phyloP scores from a whole-genome alignment of 805 yeast species.

The Candida chilensis region DNA sequence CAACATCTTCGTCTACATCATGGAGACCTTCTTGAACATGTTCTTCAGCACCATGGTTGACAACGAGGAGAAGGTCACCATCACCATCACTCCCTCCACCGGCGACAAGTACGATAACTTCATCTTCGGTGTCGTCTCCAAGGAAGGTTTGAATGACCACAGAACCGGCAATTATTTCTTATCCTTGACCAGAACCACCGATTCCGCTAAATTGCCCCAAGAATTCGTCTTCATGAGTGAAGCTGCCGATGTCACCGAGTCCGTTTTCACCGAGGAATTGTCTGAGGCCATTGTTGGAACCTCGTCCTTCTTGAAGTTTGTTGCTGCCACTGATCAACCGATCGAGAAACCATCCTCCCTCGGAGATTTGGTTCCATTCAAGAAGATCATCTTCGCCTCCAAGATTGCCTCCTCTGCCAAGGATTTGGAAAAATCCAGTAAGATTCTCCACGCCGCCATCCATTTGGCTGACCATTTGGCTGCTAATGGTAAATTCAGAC shows the following conservation, averaged over 20 bases:
- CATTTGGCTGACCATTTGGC: constrained; percentile 52
- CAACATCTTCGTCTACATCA: constrained; percentile 56
- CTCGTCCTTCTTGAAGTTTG: constrained; percentile 39
- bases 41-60: constrained; percentile 45
- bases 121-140: constrained; percentile 78
- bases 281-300: constrained; percentile 31
- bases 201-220: constrained; percentile 58
- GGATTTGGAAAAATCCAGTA: constrained; percentile 40
- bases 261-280: constrained; percentile 43
- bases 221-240: constrained; percentile 87
- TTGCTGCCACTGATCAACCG: constrained; percentile 83
- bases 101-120: constrained; percentile 53
- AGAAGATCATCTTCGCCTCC: constrained; percentile 48
- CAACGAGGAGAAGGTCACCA: constrained; percentile 51
- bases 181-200: constrained; percentile 77
- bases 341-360: constrained; percentile 56
- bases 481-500: constrained; percentile 45
- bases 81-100: constrained; percentile 49
- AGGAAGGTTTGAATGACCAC: constrained; percentile 66
- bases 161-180: constrained; percentile 76
- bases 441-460: constrained; percentile 46
- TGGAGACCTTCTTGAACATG: constrained; percentile 54
- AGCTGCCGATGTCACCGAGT: constrained; percentile 69
- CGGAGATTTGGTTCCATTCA: constrained; percentile 42
- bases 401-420: constrained; percentile 37